phyloP scores from a whole-genome alignment of 2,329 filamentous ascomycete genomes.

The Xylariomycetidae sp. region DNA sequence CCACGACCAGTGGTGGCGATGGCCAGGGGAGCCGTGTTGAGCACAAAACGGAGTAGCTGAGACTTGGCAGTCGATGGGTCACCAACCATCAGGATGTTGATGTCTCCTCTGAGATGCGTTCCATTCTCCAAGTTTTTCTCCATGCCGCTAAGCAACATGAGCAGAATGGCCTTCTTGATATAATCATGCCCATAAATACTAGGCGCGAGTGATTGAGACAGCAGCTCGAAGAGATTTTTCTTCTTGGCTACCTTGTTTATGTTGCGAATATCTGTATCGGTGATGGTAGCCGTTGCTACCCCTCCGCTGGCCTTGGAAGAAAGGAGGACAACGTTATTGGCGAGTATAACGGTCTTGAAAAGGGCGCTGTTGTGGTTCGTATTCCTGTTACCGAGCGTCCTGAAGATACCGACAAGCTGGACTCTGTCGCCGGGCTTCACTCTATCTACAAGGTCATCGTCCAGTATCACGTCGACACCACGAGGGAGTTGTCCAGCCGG shows the following conservation, averaged over 20 bases:
- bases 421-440: conserved; percentile 95
- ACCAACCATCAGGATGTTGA: conserved; percentile 99
- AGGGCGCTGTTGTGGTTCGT: conserved; percentile 84
- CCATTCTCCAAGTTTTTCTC: conserved; percentile 99
- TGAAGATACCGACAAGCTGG: conserved; percentile 93
- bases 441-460: conserved; percentile 91
- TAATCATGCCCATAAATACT: conserved; percentile 97
- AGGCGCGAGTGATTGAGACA: conserved; percentile 90
- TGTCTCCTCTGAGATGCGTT: conserved; percentile 95
- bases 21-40: conserved; percentile 92
- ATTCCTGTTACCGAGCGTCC: conserved; percentile 92
- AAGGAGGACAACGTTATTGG: conserved; percentile 90
- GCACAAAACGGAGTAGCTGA: conserved; percentile 91
- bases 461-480: conserved; percentile 92
- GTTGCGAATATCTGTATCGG: conserved; percentile 94
- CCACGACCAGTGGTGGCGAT: conserved; percentile 96
- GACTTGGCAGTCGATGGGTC: conserved; percentile 98
- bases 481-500: conserved; percentile 92
- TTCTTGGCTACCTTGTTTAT: conserved; percentile 98
- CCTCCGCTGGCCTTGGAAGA: conserved; percentile 96
- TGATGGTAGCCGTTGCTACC: conserved; percentile 86
- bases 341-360: conserved; percentile 90
- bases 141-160: conserved; percentile 92
- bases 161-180: conserved; percentile 94
- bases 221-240: conserved; percentile 84